These are phyloP conservation scores for Croton setiger DNA, from an alignment of 441 rosid genomes.

Conservation along the genomic window DNA sequence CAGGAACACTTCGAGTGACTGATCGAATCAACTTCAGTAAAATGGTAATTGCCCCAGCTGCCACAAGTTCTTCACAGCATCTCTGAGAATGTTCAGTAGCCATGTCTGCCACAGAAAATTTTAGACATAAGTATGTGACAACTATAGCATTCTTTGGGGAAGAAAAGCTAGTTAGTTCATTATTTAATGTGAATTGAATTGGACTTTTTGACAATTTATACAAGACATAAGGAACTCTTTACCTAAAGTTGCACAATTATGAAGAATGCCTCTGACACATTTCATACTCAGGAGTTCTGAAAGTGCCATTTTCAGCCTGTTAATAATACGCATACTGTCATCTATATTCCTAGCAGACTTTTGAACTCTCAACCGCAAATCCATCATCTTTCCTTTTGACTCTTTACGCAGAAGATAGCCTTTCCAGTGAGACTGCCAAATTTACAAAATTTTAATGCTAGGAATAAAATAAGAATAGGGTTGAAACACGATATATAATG, in stretches of 20 bases:
- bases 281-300: conserved; percentile 72
- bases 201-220: not conserved
- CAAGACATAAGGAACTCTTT: conserved; percentile 19
- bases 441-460: conserved; percentile 11
- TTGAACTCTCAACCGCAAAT: conserved; percentile 62
- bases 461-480: not conserved
- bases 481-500: not conserved
- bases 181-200: not conserved
- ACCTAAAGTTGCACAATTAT: conserved; percentile 80
- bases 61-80: conserved; percentile 88
- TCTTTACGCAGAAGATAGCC: conserved; percentile 72
- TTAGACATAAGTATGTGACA: not conserved
- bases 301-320: conserved; percentile 72
- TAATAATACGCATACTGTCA: conserved; percentile 72
- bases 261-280: conserved; percentile 80
- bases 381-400: conserved; percentile 52
- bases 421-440: conserved; percentile 70
- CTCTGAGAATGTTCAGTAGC: conserved; percentile 72
- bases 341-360: conserved; percentile 77
- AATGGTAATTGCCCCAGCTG: conserved; percentile 73
- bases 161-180: not conserved
- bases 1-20: conserved; percentile 86
- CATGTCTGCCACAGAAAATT: conserved; percentile 43
- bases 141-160: not conserved
- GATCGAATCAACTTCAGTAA: conserved; percentile 62